Evolutionary conservation across 495 filamentous ascomycete genomes (phyloP), one percentile per base, ranked within the genome.

Genomic region (Aspergillus panamensis): DNA sequence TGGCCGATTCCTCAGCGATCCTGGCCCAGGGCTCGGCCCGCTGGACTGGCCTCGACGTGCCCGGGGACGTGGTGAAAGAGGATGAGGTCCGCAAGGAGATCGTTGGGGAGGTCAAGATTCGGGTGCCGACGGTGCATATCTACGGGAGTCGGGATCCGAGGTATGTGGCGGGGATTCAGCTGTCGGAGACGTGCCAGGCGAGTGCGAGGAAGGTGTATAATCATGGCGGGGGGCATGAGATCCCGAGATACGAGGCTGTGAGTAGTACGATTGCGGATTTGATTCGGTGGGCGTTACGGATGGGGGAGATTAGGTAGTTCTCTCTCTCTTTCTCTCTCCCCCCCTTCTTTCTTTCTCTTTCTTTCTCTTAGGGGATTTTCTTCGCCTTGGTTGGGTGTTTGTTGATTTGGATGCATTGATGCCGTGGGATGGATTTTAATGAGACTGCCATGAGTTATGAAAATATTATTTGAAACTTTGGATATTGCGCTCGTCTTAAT

Each of bases 101-200:
- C 31, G 56, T 52, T 0, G 51, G 68, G 8, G 71, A 80, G 3
- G 73, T 77, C 6, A 53, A 61, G 14, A 81, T 88, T 51, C 50
- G 64, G 16, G 79, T 88, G 17, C 85, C 85, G 0, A 87, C 85
- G 8, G 81, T 83, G 48, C 83, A 87, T 67, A 68, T 87, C 14
- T 85, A 82, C 57, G 84, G 85, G 0, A 65, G 58, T 3, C 82
- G 81, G 49, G 84, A 87, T 66, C 82, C 83, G 6, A 58, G 81
- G 42, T 85, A 77, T 65, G 74, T 79, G 2, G 65, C 80, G 4
- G 77, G 79, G 13, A 55, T 84, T 42, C 83, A 87, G 61, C 64
- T 87, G 37, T 79, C 78, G 44, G 70, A 77, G 8, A 69, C 84
- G 30, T 86, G 82, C 52, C 75, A 82, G 37, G 67, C 69, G 8